A percentile compares a stretch with the other conserved stretches of the same genome.
These are phyloP conservation scores for Euryodendron excelsum DNA, from an alignment of 148 eudicot species.

Conservation along the genomic window DNA sequence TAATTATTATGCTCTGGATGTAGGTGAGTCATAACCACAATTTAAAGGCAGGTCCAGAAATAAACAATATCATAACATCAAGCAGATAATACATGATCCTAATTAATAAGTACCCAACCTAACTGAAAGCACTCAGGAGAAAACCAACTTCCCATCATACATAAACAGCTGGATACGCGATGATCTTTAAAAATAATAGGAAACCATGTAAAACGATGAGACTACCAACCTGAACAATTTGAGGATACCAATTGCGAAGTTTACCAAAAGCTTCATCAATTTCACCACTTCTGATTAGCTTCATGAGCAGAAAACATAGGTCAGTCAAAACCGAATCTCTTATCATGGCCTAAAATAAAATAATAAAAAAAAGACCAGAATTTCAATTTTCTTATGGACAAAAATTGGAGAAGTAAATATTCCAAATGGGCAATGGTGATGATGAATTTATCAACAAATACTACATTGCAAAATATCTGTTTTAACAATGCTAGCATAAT, in stretches of 20 bases:
- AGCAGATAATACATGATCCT: background rate
- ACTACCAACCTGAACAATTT: constrained; percentile 27
- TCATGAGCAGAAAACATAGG: constrained; percentile 10
- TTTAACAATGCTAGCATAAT: too few species aligned
- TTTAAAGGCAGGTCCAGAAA: background rate
- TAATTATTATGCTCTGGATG: background rate
- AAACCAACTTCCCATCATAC: background rate
- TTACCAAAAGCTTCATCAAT: constrained; percentile 26
- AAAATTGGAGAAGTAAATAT: background rate
- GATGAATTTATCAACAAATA: background rate
- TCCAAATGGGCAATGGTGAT: background rate
- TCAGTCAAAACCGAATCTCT: background rate
- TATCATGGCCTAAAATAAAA: background rate
- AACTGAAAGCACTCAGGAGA: background rate
- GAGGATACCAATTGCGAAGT: constrained; percentile 29
- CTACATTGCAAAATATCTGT: background rate
- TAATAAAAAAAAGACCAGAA: background rate
- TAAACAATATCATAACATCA: background rate
- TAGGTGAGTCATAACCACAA: background rate
- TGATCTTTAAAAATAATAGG: background rate
- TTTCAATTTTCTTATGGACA: background rate
- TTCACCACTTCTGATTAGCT: constrained; percentile 28
- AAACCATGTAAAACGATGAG: background rate
- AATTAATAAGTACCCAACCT: background rate
- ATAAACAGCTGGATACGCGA: background rate